Evolutionary conservation across 805 yeast species (phyloP).

Genomic region (Hanseniaspora osmophila): DNA sequence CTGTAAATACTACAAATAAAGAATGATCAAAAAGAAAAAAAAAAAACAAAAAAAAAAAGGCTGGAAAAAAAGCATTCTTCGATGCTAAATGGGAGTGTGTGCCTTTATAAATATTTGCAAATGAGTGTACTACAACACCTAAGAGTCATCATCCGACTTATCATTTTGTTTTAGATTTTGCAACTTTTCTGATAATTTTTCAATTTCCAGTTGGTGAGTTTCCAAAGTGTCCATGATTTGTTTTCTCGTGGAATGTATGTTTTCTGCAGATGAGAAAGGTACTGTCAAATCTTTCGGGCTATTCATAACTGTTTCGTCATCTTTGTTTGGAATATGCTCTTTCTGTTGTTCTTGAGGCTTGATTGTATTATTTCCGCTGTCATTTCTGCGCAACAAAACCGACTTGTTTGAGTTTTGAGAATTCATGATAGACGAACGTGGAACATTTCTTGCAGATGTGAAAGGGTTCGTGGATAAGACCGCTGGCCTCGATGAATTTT

Average conservation of each 20-base stretch:
- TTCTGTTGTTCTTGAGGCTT: not conserved
- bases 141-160: not conserved
- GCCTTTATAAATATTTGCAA: too few relatives aligned
- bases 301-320: not conserved
- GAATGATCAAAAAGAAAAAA: not conserved
- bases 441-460: not conserved
- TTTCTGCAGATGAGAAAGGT: not conserved
- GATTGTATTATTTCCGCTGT: not conserved
- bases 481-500: too few relatives aligned
- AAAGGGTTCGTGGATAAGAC: not conserved
- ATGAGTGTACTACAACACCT: not conserved
- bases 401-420: not conserved
- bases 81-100: too few relatives aligned
- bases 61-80: too few relatives aligned
- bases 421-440: not conserved
- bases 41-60: not conserved
- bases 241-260: not conserved
- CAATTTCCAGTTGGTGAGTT: constrained; percentile 14
- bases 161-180: constrained; percentile 10
- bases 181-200: constrained; percentile 21
- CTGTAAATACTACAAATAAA: not conserved
- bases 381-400: not conserved
- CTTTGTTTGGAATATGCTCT: not conserved
- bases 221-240: constrained; percentile 3
- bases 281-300: not conserved